Base-by-base conservation (phyloP, 1,284 basidiomycete genomes). In the Puccinia hordei region DNA sequence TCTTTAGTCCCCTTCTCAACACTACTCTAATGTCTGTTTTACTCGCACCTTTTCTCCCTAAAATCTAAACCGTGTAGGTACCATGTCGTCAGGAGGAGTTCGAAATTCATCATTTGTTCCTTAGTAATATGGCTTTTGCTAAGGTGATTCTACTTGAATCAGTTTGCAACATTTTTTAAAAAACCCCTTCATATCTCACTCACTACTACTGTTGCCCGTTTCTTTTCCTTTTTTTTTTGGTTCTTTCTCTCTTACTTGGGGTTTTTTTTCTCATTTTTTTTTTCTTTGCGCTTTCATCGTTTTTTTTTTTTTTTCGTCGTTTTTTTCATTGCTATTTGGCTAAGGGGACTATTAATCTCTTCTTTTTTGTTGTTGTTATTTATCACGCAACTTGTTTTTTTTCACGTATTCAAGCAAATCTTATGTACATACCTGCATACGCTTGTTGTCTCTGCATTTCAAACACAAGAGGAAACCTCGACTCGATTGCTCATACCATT, bases 21-120 rank as follows among this genome's bases (percentile, higher is more conserved):
- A 6, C 19, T 27, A 57, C 53, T 57, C 4, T 19, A 9, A 24
- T 27, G 53, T 9, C 53, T 57, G 3, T 13, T 17, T 10, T 4
- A 8, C 22, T 19, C 13, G 4, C 22, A 3, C 4, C 53, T 24
- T n/a, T 10, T 61, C 8, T 33, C 24, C 8, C 10, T 17, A 15
- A 17, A 17, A 4, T 8, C 17, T 5, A 22, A 22, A 4, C n/a
- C 51, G 33, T 33, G 3, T 51, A 69, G 66, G 66, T 49, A 69
- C 66, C 17, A 69, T 69, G 66, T 69, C 66, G 6, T 69, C 66
- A 5, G 66, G 66, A 30, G 66, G 66, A 8, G 66, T 69, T 30
- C 66, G 66, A 5, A 51, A 69, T 27, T 69, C 66, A 0, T 69
- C 66, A 46, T 69, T 69, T 69, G 35, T 69, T 30, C 66, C 66